Base-by-base conservation (phyloP, 768 basidiomycete species). In the Kwoniella pini region DNA sequence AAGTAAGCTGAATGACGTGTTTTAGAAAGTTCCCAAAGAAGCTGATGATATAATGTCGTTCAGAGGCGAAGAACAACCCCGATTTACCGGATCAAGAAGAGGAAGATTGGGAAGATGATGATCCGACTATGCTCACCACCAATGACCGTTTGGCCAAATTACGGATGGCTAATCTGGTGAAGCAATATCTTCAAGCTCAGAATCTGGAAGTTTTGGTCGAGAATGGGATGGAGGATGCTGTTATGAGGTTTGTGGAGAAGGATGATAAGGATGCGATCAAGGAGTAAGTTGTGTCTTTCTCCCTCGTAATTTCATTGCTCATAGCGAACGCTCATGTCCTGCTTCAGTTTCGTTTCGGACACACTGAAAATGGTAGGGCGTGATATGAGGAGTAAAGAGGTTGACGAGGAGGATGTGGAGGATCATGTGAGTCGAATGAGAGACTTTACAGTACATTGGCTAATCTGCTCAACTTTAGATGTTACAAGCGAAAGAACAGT, bases 161-260 rank as follows among this genome's bases (percentile, higher is more conserved):
- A 27, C 82, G 91, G 24, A 92, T 99, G 74, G 86, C 87, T 66
- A 89, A 88, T 40, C 84, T 99, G 21, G 96, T 99, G 44, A 84
- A 86, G 75, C 91, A 97, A 79, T 98, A 95, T 77, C 80, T 99
- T 46, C 82, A 86, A 6, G 93, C 91, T 50, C 96, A 98, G 80
- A 90, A 94, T 76, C 80, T 98, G 71, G 92, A 96, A 80, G 80
- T 98, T 51, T 80, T 98, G 17, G 90, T 89, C 1, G 93, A 96
- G 80, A 82, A 83, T 40, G 92, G 88, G 24, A 90, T 99, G 88
- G 88, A 87, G 39, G 90, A 93, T 75, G 96, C 96, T 5, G 93
- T 99, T 53, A 87, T 90, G 81, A 83, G 87, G 79, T 98, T 90
- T 79, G 94, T 99, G 60, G 94, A 97, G 78, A 99, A 99, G 82